Conservation (phyloP, 495 filamentous ascomycete genomes). For the Xylaria intraflava region DNA sequence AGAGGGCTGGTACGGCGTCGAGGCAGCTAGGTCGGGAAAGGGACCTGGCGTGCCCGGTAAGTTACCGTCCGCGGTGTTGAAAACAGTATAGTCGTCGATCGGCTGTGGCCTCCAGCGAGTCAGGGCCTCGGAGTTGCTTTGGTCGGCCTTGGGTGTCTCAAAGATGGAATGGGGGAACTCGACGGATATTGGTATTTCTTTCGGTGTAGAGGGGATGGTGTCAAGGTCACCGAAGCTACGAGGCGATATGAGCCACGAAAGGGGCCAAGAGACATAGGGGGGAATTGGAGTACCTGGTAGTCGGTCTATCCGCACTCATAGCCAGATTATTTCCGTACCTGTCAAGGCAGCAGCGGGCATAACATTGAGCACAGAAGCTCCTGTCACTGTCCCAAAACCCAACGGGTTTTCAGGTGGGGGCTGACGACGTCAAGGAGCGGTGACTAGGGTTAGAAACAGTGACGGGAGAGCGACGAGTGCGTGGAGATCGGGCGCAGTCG, state of each 20-base stretch:
- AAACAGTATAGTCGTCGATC: conserved; percentile 53
- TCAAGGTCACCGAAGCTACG: conserved; percentile 49
- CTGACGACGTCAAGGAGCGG: background rate
- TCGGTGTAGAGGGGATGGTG: conserved; percentile 72
- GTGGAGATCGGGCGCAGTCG: background rate
- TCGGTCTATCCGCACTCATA: conserved; percentile 12
- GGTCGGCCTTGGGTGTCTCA: conserved; percentile 56
- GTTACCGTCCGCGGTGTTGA: conserved; percentile 49
- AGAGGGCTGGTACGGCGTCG: conserved; percentile 25
- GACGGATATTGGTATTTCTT: conserved; percentile 62
- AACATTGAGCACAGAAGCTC: conserved; percentile 3
- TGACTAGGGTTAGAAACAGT: background rate
- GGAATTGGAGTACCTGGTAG: conserved; percentile 7
- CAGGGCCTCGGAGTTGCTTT: conserved; percentile 41
- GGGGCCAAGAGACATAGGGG: background rate
- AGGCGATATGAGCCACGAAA: background rate
- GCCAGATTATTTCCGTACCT: background rate
- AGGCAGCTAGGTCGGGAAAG: conserved; percentile 34
- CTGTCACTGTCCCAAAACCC: background rate
- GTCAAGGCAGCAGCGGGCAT: conserved; percentile 5
- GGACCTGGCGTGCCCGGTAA: conserved; percentile 34
- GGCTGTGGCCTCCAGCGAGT: conserved; percentile 49
- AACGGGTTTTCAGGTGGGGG: conserved; percentile 1
- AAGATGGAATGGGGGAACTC: conserved; percentile 57
- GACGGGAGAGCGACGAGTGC: background rate